Evolutionary conservation across 805 yeast species (phyloP).

Genomic region (Suhomyces sp.): DNA sequence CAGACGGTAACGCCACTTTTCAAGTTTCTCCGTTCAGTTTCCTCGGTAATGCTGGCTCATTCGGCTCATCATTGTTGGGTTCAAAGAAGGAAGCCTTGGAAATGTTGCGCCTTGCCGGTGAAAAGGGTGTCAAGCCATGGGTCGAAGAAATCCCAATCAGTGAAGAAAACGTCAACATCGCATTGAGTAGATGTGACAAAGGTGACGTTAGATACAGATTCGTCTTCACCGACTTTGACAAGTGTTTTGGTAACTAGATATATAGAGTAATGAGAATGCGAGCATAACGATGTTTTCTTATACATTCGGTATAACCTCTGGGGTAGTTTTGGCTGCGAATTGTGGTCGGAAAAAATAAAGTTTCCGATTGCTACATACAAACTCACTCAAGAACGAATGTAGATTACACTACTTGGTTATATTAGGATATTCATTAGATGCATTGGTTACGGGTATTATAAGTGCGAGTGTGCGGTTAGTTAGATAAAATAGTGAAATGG

Average conservation of each 20-base stretch:
- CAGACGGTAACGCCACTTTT: slow-evolving; percentile 43
- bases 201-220: slow-evolving; percentile 66
- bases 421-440: background rate
- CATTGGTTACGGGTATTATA: slow-evolving; percentile 1
- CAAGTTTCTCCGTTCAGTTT: slow-evolving; percentile 51
- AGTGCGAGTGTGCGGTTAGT: slow-evolving; percentile 4
- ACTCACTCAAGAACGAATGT: background rate
- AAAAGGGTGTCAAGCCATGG: slow-evolving; percentile 60
- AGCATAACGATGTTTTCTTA: background rate
- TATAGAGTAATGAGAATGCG: background rate
- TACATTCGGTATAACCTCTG: background rate
- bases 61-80: slow-evolving; percentile 61
- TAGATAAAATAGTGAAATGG: slow-evolving; percentile 25
- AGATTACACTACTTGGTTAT: background rate
- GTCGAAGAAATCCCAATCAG: slow-evolving; percentile 56
- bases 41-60: slow-evolving; percentile 46
- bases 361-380: background rate
- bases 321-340: background rate
- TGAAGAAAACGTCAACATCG: slow-evolving; percentile 52
- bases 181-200: slow-evolving; percentile 50
- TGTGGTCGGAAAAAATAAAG: background rate
- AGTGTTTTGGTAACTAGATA: slow-evolving; percentile 34
- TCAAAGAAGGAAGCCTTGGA: slow-evolving; percentile 63
- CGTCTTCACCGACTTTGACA: slow-evolving; percentile 55
- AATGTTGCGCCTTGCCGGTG: slow-evolving; percentile 62